A percentile compares a stretch with the other conserved stretches of the same genome.
Evolutionary conservation across 1,284 basidiomycete genomes (phyloP).

Genomic region (Anthracocystis setariae): DNA sequence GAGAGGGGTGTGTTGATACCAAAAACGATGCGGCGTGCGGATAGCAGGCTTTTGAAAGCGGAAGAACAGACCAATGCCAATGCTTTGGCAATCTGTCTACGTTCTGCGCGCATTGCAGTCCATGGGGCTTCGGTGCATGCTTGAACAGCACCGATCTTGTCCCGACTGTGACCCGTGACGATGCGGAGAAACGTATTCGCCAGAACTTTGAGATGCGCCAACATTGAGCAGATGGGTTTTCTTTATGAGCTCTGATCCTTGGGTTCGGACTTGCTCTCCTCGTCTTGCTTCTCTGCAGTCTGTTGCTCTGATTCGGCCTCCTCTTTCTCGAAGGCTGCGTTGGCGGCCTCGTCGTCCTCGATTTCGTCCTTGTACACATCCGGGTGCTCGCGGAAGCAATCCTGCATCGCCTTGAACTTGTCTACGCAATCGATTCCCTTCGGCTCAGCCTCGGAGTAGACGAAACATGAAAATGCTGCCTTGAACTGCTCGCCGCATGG

Average conservation of each 20-base stretch:
- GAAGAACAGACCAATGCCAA: too few species aligned
- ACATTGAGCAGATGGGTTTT: conserved; percentile 15
- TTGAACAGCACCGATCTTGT: conserved; percentile 15
- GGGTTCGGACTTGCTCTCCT: not conserved
- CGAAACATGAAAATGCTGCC: conserved; percentile 96
- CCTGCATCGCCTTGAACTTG: conserved; percentile 97
- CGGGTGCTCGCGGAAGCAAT: conserved; percentile 94
- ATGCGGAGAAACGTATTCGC: conserved; percentile 9
- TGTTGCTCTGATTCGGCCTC: conserved; percentile 23
- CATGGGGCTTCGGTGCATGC: not conserved
- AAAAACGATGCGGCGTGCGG: not conserved
- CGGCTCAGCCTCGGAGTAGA: conserved; percentile 91
- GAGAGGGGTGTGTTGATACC: conserved; percentile 1
- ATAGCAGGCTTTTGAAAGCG: too few species aligned
- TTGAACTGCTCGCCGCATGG: conserved; percentile 94
- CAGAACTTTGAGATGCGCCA: conserved; percentile 6
- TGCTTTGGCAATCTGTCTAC: too few species aligned
- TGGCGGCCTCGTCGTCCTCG: conserved; percentile 58
- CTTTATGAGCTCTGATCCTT: conserved; percentile 3
- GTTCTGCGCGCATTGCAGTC: too few species aligned
- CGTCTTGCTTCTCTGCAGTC: not conserved
- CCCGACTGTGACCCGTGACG: conserved; percentile 24
- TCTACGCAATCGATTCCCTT: conserved; percentile 99
- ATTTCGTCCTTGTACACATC: conserved; percentile 87
- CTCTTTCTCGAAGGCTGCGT: conserved; percentile 42